These are phyloP conservation scores for Cutaneotrichosporon arboriforme DNA, from an alignment of 1,284 basidiomycete genomes.

Conservation along the genomic window DNA sequence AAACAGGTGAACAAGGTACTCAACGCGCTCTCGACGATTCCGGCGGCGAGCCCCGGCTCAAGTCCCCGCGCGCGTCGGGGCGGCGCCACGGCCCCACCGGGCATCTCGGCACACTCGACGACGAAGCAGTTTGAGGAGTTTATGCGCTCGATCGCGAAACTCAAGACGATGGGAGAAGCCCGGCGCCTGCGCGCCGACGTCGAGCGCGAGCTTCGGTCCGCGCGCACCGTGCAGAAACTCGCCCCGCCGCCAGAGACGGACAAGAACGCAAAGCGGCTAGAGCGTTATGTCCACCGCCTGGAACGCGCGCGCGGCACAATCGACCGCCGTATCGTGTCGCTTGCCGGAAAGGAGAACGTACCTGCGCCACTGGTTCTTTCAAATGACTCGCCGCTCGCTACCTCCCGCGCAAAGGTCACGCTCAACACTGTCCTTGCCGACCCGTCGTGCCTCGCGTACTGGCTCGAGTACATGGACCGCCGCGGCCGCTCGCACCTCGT, in stretches of 20 bases:
- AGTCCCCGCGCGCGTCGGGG: not conserved
- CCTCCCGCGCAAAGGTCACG: slow-evolving; percentile 4
- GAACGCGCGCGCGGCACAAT: slow-evolving; percentile 79
- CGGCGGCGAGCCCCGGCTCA: slow-evolving; percentile 5
- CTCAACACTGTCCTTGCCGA: slow-evolving; percentile 67
- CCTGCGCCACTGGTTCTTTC: not conserved
- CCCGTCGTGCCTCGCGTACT: slow-evolving; percentile 83
- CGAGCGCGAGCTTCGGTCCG: slow-evolving; percentile 75
- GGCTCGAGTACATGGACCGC: slow-evolving; percentile 97
- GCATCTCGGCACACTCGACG: slow-evolving; percentile 31
- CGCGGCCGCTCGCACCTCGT: slow-evolving; percentile 74
- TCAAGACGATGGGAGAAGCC: slow-evolving; percentile 77
- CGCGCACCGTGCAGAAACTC: slow-evolving; percentile 51
- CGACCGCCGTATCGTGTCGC: slow-evolving; percentile 72
- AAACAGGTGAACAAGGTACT: slow-evolving; percentile 54
- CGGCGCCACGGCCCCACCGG: slow-evolving; percentile 10
- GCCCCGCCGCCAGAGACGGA: slow-evolving; percentile 12
- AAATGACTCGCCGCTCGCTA: not conserved
- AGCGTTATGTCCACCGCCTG: slow-evolving; percentile 79
- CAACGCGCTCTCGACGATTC: slow-evolving; percentile 48
- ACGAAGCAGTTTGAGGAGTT: slow-evolving; percentile 81
- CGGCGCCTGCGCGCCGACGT: slow-evolving; percentile 85
- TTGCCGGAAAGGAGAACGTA: slow-evolving; percentile 55
- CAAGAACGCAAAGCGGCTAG: slow-evolving; percentile 30
- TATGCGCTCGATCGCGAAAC: slow-evolving; percentile 71